These are phyloP conservation scores for Aspergillus niger DNA, from an alignment of 2,329 filamentous ascomycete genomes.

Conservation along the genomic window DNA sequence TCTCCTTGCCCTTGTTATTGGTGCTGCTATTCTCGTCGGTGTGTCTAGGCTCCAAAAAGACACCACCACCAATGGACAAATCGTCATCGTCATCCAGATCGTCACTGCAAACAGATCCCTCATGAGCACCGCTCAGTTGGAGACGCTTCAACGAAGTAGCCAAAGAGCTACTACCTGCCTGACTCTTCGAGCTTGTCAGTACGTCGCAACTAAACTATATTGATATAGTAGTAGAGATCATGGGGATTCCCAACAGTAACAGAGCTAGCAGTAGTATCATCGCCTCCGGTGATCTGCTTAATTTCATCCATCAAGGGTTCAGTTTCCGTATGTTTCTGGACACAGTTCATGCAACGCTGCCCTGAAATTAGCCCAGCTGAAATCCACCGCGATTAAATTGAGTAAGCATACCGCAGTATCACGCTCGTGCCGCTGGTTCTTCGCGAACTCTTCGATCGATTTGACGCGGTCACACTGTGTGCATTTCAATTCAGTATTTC, in stretches of 20 bases:
- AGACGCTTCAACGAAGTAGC: conserved; percentile 7
- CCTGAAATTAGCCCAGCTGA: background rate
- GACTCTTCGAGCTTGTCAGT: conserved; percentile 19
- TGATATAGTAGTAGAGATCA: background rate
- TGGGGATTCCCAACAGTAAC: conserved; percentile 10
- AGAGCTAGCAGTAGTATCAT: conserved; percentile 13
- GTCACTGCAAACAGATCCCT: background rate
- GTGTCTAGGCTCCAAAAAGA: conserved; percentile 21
- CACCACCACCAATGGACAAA: conserved; percentile 21
- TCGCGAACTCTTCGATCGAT: conserved; percentile 53
- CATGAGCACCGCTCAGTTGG: conserved; percentile 2
- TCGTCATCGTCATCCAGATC: conserved; percentile 20
- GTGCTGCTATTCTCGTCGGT: conserved; percentile 4
- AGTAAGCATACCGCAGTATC: conserved; percentile 47
- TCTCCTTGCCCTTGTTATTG: conserved; percentile 6
- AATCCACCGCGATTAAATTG: background rate
- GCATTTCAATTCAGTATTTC: conserved; percentile 53
- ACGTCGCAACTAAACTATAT: background rate
- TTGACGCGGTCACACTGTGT: conserved; percentile 50
- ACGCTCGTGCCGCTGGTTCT: conserved; percentile 48
- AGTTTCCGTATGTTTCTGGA: conserved; percentile 36
- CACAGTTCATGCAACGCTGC: conserved; percentile 47
- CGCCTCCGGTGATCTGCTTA: conserved; percentile 26
- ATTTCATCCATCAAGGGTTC: conserved; percentile 37
- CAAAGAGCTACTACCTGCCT: conserved; percentile 13